A percentile compares a stretch with the other conserved stretches of the same genome.
Evolutionary conservation across 495 filamentous ascomycete species (phyloP).

Genomic region (Opeltia flavorubescens): DNA sequence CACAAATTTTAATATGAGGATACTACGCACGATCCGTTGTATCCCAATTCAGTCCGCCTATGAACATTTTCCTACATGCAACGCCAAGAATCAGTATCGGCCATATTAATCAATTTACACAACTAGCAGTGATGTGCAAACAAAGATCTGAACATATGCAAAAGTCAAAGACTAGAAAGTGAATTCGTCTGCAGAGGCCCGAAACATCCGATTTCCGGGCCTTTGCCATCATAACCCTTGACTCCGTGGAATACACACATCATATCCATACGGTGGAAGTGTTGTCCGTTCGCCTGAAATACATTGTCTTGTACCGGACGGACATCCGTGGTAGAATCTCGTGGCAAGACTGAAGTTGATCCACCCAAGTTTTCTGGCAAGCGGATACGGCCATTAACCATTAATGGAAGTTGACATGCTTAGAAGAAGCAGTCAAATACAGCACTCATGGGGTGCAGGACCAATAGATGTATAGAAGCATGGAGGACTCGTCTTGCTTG

Average conservation of each 20-base stretch:
- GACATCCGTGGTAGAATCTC: too few relatives aligned
- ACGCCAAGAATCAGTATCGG: constrained; percentile 7
- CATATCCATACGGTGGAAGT: too few relatives aligned
- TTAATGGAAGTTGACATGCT: neutral
- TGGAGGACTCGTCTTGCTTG: constrained; percentile 2
- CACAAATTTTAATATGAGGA: constrained; percentile 3
- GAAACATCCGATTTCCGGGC: too few relatives aligned
- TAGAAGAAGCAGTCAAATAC: neutral
- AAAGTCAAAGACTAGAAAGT: neutral
- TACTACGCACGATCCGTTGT: constrained; percentile 81
- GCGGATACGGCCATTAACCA: neutral
- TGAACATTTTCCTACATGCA: constrained; percentile 86
- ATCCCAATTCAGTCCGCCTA: constrained; percentile 97
- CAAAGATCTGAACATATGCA: neutral
- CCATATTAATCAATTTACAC: neutral
- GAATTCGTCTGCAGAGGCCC: too few relatives aligned
- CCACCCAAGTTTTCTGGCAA: neutral
- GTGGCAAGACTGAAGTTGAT: too few relatives aligned
- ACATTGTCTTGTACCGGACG: too few relatives aligned
- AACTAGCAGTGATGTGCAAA: neutral
- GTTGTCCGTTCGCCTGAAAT: too few relatives aligned
- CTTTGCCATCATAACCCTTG: too few relatives aligned
- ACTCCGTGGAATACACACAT: too few relatives aligned
- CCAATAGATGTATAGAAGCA: neutral
- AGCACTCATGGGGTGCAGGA: neutral